Base-by-base conservation (phyloP, 352 stramenopile genomes). In the Thalassiosira mediterranea region DNA sequence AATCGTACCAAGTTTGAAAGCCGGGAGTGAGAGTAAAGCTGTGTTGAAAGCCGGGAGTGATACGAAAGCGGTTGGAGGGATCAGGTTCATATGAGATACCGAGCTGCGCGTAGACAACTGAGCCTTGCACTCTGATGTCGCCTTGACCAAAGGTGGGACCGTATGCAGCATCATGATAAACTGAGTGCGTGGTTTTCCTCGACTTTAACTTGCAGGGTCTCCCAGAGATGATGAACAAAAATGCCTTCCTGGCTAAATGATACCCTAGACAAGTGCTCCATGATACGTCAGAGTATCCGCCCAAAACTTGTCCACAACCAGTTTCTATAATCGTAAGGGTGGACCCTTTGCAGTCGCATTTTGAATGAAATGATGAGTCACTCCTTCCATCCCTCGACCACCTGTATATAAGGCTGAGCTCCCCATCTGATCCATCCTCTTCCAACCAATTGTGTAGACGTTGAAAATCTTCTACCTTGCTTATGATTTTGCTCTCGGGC, bases 401-500 rank as follows among this genome's bases (percentile, higher is more conserved):
- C 7, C 34, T 4, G 34, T 64, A 64, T 4, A 64, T 7, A 10
- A 64, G 34, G 4, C 21, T 25, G 15, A 64, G 28, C 17, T 64
- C 13, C 5, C 54, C 54, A 23, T 64, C 54, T 15, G 34, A 53
- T 13, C 54, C 54, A 23, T 57, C 54, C 25, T 64, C 54, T 15
- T 25, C 29, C 54, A 64, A 29, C 54, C 28, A 53, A 28, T 52
- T 13, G 23, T 64, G 28, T 10, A 64, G 34, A n/a, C 5, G 13
- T n/a, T 59, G 5, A 7, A 42, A 4, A 19, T 53, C 44, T 53
- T 53, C 21, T 5, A 5, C 17, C 17, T 17, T 23, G 15, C 21
- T 63, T 4, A 65, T 19, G 7, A 65, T 65, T 28, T 65, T 65
- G 34, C 56, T 65, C 5, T 65, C 56, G 3, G 37, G 31, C n/a